Evolutionary conservation across 2,329 filamentous ascomycete species (phyloP).

Genomic region (Colletotrichum neosansevieriae): DNA sequence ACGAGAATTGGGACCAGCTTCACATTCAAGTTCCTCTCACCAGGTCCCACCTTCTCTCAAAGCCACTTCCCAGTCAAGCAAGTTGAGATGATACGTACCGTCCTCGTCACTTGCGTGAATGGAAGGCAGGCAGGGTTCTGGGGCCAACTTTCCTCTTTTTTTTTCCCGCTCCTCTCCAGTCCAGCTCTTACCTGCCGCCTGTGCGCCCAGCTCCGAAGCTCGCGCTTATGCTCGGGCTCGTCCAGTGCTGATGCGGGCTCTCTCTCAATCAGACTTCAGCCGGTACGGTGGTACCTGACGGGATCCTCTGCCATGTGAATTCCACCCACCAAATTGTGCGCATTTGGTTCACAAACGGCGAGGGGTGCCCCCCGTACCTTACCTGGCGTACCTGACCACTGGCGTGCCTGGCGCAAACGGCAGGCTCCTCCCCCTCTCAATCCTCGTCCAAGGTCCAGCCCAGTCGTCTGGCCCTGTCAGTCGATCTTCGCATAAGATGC

Average conservation of each 20-base stretch:
- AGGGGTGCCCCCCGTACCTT: constrained; percentile 25
- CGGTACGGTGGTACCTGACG: constrained; percentile 29
- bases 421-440: too few species aligned
- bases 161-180: too few species aligned
- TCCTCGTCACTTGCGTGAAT: background rate
- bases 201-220: background rate
- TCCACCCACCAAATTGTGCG: constrained; percentile 19
- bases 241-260: too few species aligned
- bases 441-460: constrained; percentile 36
- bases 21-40: constrained; percentile 35
- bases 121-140: constrained; percentile 7
- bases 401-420: constrained; percentile 14
- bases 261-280: background rate
- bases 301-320: constrained; percentile 29
- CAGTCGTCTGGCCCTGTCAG: constrained; percentile 35
- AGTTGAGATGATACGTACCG: constrained; percentile 14
- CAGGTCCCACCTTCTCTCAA: constrained; percentile 9
- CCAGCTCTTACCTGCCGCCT: background rate
- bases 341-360: constrained; percentile 29
- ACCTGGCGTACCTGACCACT: constrained; percentile 10
- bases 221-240: too few species aligned
- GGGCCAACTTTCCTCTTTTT: too few species aligned
- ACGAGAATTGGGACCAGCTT: constrained; percentile 35
- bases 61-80: constrained; percentile 5
- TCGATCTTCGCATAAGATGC: constrained; percentile 40